Conservation (phyloP, 257 asterid genomes). For the Nicotiana noctiflora region DNA sequence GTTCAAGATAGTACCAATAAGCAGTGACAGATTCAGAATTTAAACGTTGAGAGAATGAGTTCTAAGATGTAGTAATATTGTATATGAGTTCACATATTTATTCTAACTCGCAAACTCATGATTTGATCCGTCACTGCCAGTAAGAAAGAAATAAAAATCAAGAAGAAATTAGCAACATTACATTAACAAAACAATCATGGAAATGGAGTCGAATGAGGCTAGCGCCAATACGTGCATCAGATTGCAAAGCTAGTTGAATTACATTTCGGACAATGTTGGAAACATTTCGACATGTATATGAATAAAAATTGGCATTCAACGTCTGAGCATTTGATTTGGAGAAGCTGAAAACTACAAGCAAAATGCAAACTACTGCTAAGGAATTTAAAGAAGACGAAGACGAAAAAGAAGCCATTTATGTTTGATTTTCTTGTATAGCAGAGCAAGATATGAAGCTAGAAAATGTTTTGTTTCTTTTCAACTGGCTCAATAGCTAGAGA, state of each 20-base stretch:
- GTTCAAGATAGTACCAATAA: background rate
- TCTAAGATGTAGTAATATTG: background rate
- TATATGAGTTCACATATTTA: background rate
- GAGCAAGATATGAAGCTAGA: background rate
- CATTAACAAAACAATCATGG: slow-evolving; percentile 59
- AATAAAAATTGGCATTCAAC: slow-evolving; percentile 37
- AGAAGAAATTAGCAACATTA: background rate
- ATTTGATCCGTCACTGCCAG: fast-evolving
- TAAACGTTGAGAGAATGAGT: background rate
- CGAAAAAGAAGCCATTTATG: slow-evolving; percentile 21
- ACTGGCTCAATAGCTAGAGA: background rate
- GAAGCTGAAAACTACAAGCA: slow-evolving; percentile 3
- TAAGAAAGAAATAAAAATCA: background rate
- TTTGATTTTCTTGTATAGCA: background rate
- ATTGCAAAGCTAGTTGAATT: slow-evolving; percentile 38
- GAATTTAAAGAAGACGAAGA: slow-evolving; percentile 6
- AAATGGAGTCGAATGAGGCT: slow-evolving; percentile 57
- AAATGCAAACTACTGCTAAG: background rate
- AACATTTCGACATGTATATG: slow-evolving; percentile 47
- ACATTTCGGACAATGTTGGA: slow-evolving; percentile 33
- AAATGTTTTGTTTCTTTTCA: background rate
- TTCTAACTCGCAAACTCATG: background rate
- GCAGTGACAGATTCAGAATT: background rate
- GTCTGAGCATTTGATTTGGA: slow-evolving; percentile 30
- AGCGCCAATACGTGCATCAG: slow-evolving; percentile 58